Percentiles rank a stretch among this genome's conserved stretches.
phyloP scores from a whole-genome alignment of 306 rosid genomes.

The Rubus parviflorus region DNA sequence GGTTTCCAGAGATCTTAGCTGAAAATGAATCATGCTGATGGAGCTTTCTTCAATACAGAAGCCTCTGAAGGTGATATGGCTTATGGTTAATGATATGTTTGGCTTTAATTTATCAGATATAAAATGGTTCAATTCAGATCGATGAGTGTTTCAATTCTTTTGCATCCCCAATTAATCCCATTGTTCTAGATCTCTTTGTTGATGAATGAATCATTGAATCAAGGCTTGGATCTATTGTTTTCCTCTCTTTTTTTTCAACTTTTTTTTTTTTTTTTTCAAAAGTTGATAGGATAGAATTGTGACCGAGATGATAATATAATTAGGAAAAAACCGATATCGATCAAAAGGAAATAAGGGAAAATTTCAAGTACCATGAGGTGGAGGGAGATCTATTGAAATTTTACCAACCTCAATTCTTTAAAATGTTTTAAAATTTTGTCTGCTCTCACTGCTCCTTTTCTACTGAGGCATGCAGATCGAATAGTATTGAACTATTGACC shows the following conservation, averaged over 20 bases:
- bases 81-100: not conserved
- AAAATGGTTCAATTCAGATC: not conserved
- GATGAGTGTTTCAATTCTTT: not conserved
- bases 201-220: not conserved
- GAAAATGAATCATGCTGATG: not conserved
- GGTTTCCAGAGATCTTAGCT: not conserved
- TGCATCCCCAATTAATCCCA: not conserved
- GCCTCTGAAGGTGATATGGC: not conserved
- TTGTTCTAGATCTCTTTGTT: not conserved
- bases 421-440: too few species aligned
- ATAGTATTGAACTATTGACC: not conserved
- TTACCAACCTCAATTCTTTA: not conserved
- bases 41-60: not conserved
- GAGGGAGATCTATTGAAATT: not conserved
- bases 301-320: not conserved
- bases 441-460: too few species aligned
- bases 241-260: too few species aligned
- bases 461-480: not conserved
- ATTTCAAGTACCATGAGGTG: not conserved
- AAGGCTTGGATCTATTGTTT: not conserved
- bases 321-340: not conserved
- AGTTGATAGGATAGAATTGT: not conserved
- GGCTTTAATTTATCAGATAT: not conserved
- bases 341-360: not conserved
- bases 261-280: too few species aligned